These are phyloP conservation scores for Malassezia pachydermatis DNA, from an alignment of 1,284 basidiomycete genomes.

Conservation along the genomic window DNA sequence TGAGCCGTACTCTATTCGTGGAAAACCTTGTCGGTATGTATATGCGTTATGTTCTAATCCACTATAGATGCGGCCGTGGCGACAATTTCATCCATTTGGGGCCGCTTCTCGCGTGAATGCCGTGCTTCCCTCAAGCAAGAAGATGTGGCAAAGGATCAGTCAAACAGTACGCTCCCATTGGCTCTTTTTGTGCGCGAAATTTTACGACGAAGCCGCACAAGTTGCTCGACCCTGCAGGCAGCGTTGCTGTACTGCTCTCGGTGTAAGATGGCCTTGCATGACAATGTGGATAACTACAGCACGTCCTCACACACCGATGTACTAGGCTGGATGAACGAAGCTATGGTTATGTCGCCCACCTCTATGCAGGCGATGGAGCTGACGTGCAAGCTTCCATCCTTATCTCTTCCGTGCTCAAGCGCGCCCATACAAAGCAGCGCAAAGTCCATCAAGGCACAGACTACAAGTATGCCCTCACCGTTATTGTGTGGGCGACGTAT, in stretches of 20 bases:
- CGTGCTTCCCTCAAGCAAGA: slow-evolving; percentile 3
- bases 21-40: slow-evolving; percentile 17
- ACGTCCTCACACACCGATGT: background rate
- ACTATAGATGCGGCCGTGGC: background rate
- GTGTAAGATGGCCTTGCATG: slow-evolving; percentile 21
- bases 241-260: slow-evolving; percentile 41
- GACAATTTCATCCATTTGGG: slow-evolving; percentile 15
- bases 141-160: background rate
- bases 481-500: slow-evolving; percentile 65
- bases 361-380: background rate
- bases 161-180: slow-evolving; percentile 32
- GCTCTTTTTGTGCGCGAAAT: slow-evolving; percentile 43
- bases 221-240: slow-evolving; percentile 42
- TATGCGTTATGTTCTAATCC: background rate
- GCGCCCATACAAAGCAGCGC: background rate
- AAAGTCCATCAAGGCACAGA: slow-evolving; percentile 1
- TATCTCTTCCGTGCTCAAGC: background rate
- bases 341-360: background rate
- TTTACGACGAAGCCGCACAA: slow-evolving; percentile 38
- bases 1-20: slow-evolving; percentile 12
- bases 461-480: slow-evolving; percentile 19
- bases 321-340: background rate
- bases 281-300: slow-evolving; percentile 3
- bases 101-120: slow-evolving; percentile 21
- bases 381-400: background rate